Base-by-base conservation (phyloP, 1,284 basidiomycete species). In the Austropuccinia psidii region DNA sequence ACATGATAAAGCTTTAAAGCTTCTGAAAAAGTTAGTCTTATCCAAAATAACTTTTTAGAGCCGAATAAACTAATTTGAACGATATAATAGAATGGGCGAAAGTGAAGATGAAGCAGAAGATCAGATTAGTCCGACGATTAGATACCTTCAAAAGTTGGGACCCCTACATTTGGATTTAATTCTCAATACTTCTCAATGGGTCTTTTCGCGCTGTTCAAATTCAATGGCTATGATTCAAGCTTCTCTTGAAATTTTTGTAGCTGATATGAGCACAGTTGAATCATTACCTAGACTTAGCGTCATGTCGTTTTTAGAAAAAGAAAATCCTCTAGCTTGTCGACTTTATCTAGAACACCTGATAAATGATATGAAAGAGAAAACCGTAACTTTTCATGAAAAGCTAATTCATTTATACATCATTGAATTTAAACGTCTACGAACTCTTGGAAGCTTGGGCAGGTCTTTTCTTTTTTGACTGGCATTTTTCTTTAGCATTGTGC, bases 281-380 rank as follows among this genome's bases (percentile, higher is more conserved):
- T 80, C 81, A 66, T 84, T 96, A 19, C 92, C 93, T n/a, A 85
- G 87, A 13, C 83, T 85, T 43, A 83, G 84, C 6, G 90, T 96
- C 0, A 75, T 78, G 68, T 85, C 88, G 64, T 93, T 89, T 79
- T 85, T 98, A 4, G 89, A 91, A 76, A 83, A 82, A 21, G 75
- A 77, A 9, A 47, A 29, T 31, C 35, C 45, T 1, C 19, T 9
- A 15, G 74, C 79, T 24, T 91, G 89, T 77, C 84, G 87, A 0
- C 84, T 86, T 8, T 98, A 92, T 81, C 84, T 98, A n/a, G 93
- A 96, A 80, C 90, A 88, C 78, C 83, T 97, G 58, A 89, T 97
- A 60, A 81, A 85, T 3, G 87, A 89, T 69, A 84, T 89, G 11
- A 85, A 86, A 0, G 93, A 96, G 76, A 84, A 85, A 37, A 84